phyloP scores from a whole-genome alignment of 768 basidiomycete species.

The Calocybe indica region DNA sequence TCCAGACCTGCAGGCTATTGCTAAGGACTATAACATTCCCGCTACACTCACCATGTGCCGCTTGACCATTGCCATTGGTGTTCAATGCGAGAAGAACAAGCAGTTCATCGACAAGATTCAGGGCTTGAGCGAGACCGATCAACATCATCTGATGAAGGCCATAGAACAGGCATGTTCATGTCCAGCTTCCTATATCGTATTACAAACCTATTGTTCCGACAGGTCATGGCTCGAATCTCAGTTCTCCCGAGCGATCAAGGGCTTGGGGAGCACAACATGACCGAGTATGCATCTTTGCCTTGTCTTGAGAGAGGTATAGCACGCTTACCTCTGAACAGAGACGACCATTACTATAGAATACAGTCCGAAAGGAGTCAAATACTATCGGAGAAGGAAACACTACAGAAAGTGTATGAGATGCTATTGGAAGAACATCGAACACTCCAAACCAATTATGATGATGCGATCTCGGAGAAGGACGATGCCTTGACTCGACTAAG shows the following conservation, averaged over 20 bases:
- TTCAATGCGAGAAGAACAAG: slow-evolving; percentile 86
- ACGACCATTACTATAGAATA: slow-evolving; percentile 84
- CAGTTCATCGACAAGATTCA: slow-evolving; percentile 89
- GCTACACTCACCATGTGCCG: slow-evolving; percentile 75
- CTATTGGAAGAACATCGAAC: slow-evolving; percentile 71
- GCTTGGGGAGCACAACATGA: slow-evolving; percentile 60
- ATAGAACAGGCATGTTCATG: slow-evolving; percentile 73
- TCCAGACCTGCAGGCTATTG: slow-evolving; percentile 82
- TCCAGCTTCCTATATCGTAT: not conserved
- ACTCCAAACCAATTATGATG: slow-evolving; percentile 75
- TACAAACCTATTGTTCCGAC: slow-evolving; percentile 1
- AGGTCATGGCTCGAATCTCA: slow-evolving; percentile 77
- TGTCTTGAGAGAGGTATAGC: not conserved
- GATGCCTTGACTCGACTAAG: slow-evolving; percentile 62
- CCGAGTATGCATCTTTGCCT: slow-evolving; percentile 52
- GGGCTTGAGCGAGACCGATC: slow-evolving; percentile 71
- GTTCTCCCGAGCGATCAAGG: slow-evolving; percentile 40
- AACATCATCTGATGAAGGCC: slow-evolving; percentile 87
- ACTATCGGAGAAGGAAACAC: slow-evolving; percentile 77
- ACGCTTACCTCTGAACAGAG: slow-evolving; percentile 35
- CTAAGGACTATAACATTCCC: slow-evolving; percentile 62
- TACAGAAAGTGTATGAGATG: slow-evolving; percentile 75
- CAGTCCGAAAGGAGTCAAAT: slow-evolving; percentile 77
- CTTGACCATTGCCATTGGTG: slow-evolving; percentile 78
- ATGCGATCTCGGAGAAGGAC: slow-evolving; percentile 71